These are phyloP conservation scores for Parachaetomium inaequale DNA, from an alignment of 495 filamentous ascomycete species.

Conservation along the genomic window DNA sequence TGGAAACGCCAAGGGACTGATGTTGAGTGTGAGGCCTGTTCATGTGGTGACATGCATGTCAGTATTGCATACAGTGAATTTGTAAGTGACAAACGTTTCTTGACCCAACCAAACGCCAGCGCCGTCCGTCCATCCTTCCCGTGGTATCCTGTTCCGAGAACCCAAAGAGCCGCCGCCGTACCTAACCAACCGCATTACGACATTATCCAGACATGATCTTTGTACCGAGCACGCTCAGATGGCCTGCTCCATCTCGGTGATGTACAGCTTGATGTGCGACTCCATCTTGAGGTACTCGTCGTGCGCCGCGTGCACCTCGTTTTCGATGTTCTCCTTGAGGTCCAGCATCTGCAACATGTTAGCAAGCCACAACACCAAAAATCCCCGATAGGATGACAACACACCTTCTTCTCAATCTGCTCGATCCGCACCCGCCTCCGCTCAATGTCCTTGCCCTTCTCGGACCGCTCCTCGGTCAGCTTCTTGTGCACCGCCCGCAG, in stretches of 20 bases:
- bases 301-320: constrained; percentile 78
- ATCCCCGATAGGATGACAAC: constrained; percentile 20
- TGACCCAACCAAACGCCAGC: constrained; percentile 1
- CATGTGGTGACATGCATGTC: neutral
- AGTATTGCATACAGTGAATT: neutral
- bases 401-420: constrained; percentile 97
- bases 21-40: constrained; percentile 3
- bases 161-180: constrained; percentile 8
- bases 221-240: constrained; percentile 46
- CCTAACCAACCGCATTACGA: constrained; percentile 19
- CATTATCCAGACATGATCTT: constrained; percentile 19
- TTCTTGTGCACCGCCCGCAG: constrained; percentile 74
- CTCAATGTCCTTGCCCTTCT: constrained; percentile 88
- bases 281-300: constrained; percentile 96
- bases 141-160: constrained; percentile 21
- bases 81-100: neutral
- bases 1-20: neutral
- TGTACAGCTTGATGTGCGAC: constrained; percentile 93
- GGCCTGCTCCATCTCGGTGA: constrained; percentile 96
- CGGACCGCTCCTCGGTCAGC: constrained; percentile 76
- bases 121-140: constrained; percentile 20
- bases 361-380: constrained; percentile 26
- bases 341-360: constrained; percentile 75
- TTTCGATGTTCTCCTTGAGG: constrained; percentile 94
- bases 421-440: constrained; percentile 84